These are phyloP conservation scores for Plasmopara halstedii DNA, from an alignment of 352 stramenopile species.

Conservation along the genomic window DNA sequence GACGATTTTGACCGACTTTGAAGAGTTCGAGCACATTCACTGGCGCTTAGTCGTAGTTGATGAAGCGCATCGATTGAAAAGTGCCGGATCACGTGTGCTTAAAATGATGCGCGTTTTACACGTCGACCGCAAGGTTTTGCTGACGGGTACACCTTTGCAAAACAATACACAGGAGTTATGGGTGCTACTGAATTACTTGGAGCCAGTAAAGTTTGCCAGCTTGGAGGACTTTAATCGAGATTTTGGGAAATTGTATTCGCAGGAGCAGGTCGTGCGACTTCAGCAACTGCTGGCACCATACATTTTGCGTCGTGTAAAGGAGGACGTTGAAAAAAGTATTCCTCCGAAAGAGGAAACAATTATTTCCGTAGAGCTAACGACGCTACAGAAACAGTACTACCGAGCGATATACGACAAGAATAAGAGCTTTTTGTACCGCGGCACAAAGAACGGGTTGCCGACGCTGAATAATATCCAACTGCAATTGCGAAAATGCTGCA, in stretches of 20 bases:
- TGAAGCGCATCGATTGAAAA: conserved; percentile 80
- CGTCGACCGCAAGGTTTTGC: conserved; percentile 87
- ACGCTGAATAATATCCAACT: conserved; percentile 99
- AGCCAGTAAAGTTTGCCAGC: conserved; percentile 89
- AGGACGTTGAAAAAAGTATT: conserved; percentile 95
- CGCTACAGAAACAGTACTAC: conserved; percentile 99
- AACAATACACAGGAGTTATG: conserved; percentile 97
- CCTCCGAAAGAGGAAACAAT: conserved; percentile 96
- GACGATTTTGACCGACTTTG: conserved; percentile 75
- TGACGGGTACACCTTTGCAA: conserved; percentile 97
- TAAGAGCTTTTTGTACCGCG: conserved; percentile 92
- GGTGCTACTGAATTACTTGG: conserved; percentile 95
- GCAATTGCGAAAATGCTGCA: conserved; percentile 99
- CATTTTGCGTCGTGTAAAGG: conserved; percentile 95
- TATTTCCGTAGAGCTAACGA: conserved; percentile 95
- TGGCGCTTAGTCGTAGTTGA: conserved; percentile 79
- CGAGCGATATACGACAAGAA: conserved; percentile 99
- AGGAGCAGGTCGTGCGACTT: conserved; percentile 91
- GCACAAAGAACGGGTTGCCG: conserved; percentile 76
- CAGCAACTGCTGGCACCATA: conserved; percentile 93
- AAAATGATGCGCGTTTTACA: conserved; percentile 84
- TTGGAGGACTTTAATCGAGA: conserved; percentile 86
- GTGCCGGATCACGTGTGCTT: conserved; percentile 65
- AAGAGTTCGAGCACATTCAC: conserved; percentile 83
- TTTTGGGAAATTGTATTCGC: conserved; percentile 90